A percentile compares a stretch with the other conserved stretches of the same genome.
Conservation (phyloP, 2,329 filamentous ascomycete species). For the Hypoxylon sp. region DNA sequence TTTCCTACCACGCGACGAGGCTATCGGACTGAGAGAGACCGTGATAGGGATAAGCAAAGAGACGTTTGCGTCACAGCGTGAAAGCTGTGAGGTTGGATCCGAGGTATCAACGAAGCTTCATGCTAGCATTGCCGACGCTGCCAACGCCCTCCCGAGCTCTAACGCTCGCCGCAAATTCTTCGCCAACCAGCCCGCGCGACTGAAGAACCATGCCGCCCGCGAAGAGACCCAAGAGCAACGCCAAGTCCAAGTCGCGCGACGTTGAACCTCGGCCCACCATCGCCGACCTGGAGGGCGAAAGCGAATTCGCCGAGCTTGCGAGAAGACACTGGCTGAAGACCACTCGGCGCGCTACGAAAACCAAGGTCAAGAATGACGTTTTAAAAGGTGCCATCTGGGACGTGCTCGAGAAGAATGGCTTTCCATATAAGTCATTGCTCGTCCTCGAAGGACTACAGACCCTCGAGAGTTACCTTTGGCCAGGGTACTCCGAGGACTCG, state of each 20-base stretch:
- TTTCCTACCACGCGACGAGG: conserved; percentile 41
- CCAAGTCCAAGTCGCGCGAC: conserved; percentile 53
- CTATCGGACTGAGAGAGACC: too few relatives aligned
- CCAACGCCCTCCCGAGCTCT: neutral
- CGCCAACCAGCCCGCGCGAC: conserved; percentile 28
- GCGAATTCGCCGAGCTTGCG: conserved; percentile 77
- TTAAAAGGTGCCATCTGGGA: conserved; percentile 92
- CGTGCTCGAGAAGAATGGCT: conserved; percentile 80
- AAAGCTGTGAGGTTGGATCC: conserved; percentile 2
- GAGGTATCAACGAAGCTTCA: conserved; percentile 13
- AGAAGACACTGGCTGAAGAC: conserved; percentile 83
- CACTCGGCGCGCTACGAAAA: conserved; percentile 66
- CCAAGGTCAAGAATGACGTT: conserved; percentile 82
- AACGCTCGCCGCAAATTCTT: conserved; percentile 23
- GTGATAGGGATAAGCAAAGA: too few relatives aligned
- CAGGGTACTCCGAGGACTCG: conserved; percentile 84
- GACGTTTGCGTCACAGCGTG: conserved; percentile 30
- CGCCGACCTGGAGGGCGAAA: conserved; percentile 75
- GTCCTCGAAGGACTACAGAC: conserved; percentile 90
- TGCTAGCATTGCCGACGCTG: conserved; percentile 6
- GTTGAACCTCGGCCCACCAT: conserved; percentile 66
- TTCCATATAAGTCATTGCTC: conserved; percentile 78
- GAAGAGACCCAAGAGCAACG: conserved; percentile 64
- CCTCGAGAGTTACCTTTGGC: conserved; percentile 94
- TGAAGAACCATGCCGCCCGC: conserved; percentile 59